Evolutionary conservation across 2,329 filamentous ascomycete species (phyloP).

Genomic region (Cytospora chrysosperma): DNA sequence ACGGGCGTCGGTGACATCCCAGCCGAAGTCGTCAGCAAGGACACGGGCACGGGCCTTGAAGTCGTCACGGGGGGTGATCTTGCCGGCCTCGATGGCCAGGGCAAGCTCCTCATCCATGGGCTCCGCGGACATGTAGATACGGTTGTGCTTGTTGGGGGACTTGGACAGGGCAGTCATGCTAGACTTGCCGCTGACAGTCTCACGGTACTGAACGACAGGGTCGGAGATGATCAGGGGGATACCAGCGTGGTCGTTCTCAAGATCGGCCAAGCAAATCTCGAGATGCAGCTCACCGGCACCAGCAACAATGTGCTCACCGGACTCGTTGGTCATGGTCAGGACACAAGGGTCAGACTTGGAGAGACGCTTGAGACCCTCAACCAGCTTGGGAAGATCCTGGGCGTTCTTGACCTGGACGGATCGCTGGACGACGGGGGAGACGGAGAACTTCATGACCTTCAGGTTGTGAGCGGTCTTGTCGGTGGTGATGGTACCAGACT

Average conservation of each 20-base stretch:
- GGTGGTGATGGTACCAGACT: conserved; percentile 99
- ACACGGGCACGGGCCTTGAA: conserved; percentile 97
- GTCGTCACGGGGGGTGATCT: conserved; percentile 93
- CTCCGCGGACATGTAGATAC: conserved; percentile 93
- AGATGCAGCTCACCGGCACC: conserved; percentile 99
- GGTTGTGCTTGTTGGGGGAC: conserved; percentile 99
- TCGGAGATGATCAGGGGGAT: conserved; percentile 97
- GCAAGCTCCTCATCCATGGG: conserved; percentile 91
- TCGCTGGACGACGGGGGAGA: conserved; percentile 96
- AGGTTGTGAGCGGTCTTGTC: conserved; percentile 98
- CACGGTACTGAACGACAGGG: conserved; percentile 97
- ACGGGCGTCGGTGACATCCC: conserved; percentile 99
- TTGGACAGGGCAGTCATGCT: conserved; percentile 98
- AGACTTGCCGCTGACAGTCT: conserved; percentile 82
- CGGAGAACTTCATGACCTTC: conserved; percentile 99
- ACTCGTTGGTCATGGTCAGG: conserved; percentile 82
- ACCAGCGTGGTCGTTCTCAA: conserved; percentile 98
- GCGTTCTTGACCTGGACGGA: conserved; percentile 99
- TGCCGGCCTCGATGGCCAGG: conserved; percentile 85
- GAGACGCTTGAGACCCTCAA: conserved; percentile 99
- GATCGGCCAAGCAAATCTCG: conserved; percentile 99
- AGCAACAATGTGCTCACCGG: conserved; percentile 98
- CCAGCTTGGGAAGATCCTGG: conserved; percentile 98
- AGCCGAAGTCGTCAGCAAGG: conserved; percentile 94
- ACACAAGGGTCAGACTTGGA: conserved; percentile 99